phyloP scores from a whole-genome alignment of 2,329 filamentous ascomycete species.

The Hymenoscyphus infarciens region DNA sequence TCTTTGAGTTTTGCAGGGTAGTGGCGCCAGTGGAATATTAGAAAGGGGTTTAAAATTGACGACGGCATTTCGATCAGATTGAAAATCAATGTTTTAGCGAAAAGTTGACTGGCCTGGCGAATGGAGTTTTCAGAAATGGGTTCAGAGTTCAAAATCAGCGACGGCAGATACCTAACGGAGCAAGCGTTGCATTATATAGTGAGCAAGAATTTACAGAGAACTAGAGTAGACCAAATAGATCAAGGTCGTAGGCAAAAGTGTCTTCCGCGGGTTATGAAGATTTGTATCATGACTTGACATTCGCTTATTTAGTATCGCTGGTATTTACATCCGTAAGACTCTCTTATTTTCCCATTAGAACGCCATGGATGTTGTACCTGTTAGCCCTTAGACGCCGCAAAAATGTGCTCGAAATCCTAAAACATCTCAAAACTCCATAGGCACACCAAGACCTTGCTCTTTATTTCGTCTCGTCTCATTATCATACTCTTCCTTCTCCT shows the following conservation, averaged over 20 bases:
- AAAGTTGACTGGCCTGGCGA: too few species aligned
- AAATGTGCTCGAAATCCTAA: not conserved
- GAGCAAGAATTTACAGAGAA: not conserved
- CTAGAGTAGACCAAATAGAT: not conserved
- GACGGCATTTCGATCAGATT: not conserved
- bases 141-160: too few species aligned
- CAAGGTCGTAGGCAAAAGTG: too few species aligned
- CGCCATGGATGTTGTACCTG: not conserved
- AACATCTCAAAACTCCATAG: constrained; percentile 47
- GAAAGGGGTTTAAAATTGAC: not conserved
- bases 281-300: not conserved
- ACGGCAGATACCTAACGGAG: not conserved
- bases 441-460: constrained; percentile 55
- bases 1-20: not conserved
- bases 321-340: not conserved
- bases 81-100: too few species aligned
- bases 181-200: not conserved
- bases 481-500: constrained; percentile 58
- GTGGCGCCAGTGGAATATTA: too few species aligned
- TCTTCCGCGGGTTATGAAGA: not conserved
- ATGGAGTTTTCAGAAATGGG: too few species aligned
- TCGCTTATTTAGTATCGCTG: not conserved
- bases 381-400: not conserved
- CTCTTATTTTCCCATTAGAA: not conserved
- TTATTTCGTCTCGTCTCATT: constrained; percentile 49